These are phyloP conservation scores for Stagonosporopsis rhizophila DNA, from an alignment of 2,329 filamentous ascomycete genomes.

Conservation along the genomic window DNA sequence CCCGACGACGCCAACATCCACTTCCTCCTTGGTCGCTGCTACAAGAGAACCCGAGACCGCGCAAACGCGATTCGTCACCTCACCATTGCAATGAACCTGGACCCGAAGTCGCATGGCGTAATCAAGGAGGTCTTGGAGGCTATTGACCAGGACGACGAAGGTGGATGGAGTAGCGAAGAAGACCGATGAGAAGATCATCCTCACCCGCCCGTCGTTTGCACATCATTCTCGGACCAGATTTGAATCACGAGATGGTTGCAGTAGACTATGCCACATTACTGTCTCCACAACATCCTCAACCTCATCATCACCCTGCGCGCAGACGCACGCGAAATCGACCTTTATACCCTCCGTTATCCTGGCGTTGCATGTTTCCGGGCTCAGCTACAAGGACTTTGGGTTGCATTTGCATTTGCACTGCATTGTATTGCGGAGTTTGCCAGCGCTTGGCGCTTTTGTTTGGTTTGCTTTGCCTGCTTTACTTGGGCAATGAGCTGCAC, in stretches of 20 bases:
- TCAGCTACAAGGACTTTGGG: slow-evolving; percentile 1
- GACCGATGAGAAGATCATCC: slow-evolving; percentile 27
- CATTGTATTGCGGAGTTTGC: slow-evolving; percentile 10
- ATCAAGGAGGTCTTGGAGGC: slow-evolving; percentile 98
- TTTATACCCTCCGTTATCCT: slow-evolving; percentile 10
- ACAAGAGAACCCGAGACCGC: slow-evolving; percentile 65
- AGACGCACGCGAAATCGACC: not conserved
- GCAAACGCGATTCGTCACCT: slow-evolving; percentile 89
- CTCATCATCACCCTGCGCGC: slow-evolving; percentile 1
- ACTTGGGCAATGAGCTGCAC: not conserved
- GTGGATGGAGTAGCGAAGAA: slow-evolving; percentile 44
- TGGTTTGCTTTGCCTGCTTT: not conserved
- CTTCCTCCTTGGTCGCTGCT: slow-evolving; percentile 84
- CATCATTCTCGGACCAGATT: not conserved
- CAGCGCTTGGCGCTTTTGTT: not conserved
- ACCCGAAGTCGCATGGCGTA: slow-evolving; percentile 92
- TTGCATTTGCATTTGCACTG: slow-evolving; percentile 3
- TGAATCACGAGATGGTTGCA: not conserved
- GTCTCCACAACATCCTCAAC: not conserved
- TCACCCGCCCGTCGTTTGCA: not conserved
- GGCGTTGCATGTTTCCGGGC: slow-evolving; percentile 9
- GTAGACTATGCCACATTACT: not conserved
- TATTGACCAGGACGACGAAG: slow-evolving; percentile 75
- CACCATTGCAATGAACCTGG: slow-evolving; percentile 91
- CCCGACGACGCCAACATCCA: slow-evolving; percentile 96